These are phyloP conservation scores for Cetraspora pellucida DNA, from an alignment of 192 early-diverging fungal species.

Conservation along the genomic window DNA sequence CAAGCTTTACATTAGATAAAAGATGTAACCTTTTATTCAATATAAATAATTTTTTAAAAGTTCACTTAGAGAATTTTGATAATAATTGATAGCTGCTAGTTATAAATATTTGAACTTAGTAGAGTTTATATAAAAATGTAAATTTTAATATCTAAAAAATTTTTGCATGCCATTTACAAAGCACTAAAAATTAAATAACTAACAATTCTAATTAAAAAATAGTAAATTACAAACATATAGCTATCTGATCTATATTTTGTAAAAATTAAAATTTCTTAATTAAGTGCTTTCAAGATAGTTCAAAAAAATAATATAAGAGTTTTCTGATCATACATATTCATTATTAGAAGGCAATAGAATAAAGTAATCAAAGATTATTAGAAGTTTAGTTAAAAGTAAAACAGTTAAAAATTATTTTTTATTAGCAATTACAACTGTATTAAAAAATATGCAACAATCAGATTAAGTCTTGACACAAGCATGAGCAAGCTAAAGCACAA, in stretches of 20 bases:
- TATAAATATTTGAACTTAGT: conserved; percentile 2
- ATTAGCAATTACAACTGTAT: not conserved
- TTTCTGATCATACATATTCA: not conserved
- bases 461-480: not conserved
- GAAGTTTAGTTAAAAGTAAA: conserved; percentile 11
- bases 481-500: not conserved
- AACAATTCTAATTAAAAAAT: not conserved
- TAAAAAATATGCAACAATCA: not conserved
- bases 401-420: conserved; percentile 19
- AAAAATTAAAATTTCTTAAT: conserved; percentile 9
- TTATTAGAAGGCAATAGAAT: not conserved
- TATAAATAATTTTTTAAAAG: conserved; percentile 3
- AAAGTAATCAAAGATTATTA: conserved; percentile 4
- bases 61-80: conserved; percentile 15
- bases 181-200: not conserved
- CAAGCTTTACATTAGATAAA: not conserved
- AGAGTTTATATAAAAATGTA: not conserved
- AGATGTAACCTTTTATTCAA: not conserved
- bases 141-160: not conserved
- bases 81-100: conserved; percentile 15
- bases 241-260: not conserved
- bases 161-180: conserved; percentile 4
- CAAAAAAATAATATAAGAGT: conserved; percentile 4
- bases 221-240: not conserved
- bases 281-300: not conserved